Conservation (phyloP, 306 rosid species). For the Clitoria ternatea region DNA sequence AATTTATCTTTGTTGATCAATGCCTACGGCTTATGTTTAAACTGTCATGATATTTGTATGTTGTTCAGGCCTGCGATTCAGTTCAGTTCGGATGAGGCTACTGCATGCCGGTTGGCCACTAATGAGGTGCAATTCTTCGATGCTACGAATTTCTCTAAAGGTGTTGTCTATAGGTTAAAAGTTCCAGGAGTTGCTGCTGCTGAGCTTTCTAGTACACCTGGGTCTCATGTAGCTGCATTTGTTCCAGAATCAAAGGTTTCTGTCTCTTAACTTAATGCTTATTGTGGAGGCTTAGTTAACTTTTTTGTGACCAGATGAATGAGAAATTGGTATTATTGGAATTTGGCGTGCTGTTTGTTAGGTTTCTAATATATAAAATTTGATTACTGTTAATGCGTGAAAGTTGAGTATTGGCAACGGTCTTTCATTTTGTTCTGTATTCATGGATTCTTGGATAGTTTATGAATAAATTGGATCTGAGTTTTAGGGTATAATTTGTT, state of each 20-base stretch:
- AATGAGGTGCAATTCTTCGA: constrained; percentile 89
- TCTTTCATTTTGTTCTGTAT: background rate
- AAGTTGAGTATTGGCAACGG: background rate
- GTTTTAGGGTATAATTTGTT: background rate
- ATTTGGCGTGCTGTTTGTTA: constrained; percentile 9
- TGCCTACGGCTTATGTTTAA: background rate
- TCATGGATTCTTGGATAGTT: background rate
- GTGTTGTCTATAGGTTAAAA: constrained; percentile 53
- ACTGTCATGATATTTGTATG: background rate
- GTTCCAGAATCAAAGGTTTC: constrained; percentile 89
- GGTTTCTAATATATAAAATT: background rate
- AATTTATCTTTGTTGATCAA: background rate
- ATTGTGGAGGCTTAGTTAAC: background rate
- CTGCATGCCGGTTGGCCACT: constrained; percentile 75
- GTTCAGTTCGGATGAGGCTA: constrained; percentile 75
- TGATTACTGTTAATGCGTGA: background rate
- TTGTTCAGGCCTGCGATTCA: constrained; percentile 72
- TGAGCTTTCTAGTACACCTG: constrained; percentile 80
- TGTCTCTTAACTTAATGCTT: background rate
- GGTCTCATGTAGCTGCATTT: constrained; percentile 81
- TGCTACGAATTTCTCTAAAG: constrained; percentile 64
- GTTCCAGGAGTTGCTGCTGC: constrained; percentile 73
- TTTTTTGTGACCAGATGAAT: background rate
- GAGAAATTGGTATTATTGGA: constrained; percentile 14
- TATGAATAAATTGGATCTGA: background rate